Evolutionary conservation across 2,329 filamentous ascomycete genomes (phyloP).

Genomic region (Mollisia scopiformis): DNA sequence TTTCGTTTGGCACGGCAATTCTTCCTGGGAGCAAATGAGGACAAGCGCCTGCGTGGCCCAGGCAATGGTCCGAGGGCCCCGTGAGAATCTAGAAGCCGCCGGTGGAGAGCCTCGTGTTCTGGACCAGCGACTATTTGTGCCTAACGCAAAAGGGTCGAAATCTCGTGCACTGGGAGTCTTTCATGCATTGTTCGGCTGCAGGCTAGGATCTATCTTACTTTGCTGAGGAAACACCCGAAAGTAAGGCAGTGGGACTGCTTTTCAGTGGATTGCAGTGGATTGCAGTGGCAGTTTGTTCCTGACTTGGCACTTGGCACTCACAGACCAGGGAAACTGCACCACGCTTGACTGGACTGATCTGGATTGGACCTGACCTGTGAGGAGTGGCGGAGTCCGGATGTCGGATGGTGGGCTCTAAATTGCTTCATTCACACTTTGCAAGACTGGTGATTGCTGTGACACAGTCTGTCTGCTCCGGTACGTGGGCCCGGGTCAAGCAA

Average conservation of each 20-base stretch:
- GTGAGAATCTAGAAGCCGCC: background rate
- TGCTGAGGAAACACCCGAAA: too few relatives aligned
- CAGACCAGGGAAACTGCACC: background rate
- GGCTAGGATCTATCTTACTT: too few relatives aligned
- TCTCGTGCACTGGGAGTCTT: too few relatives aligned
- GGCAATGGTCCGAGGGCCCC: background rate
- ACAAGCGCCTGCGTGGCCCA: background rate
- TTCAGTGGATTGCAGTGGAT: background rate
- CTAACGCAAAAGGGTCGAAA: background rate
- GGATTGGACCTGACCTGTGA: too few relatives aligned
- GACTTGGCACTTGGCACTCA: background rate
- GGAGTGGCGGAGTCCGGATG: background rate
- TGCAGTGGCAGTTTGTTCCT: background rate
- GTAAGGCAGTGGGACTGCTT: too few relatives aligned
- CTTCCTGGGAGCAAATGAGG: background rate
- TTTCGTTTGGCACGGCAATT: background rate
- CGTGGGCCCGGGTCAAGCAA: background rate
- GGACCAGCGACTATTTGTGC: background rate
- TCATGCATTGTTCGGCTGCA: too few relatives aligned
- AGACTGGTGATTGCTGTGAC: too few relatives aligned
- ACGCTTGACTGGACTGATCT: too few relatives aligned
- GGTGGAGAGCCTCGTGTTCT: background rate
- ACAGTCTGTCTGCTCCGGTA: too few relatives aligned
- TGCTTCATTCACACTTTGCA: too few relatives aligned
- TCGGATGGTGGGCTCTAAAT: background rate